Percentiles rank a stretch among this genome's conserved stretches.
phyloP scores from a whole-genome alignment of 805 yeast genomes.

The Metschnikowia borealis region DNA sequence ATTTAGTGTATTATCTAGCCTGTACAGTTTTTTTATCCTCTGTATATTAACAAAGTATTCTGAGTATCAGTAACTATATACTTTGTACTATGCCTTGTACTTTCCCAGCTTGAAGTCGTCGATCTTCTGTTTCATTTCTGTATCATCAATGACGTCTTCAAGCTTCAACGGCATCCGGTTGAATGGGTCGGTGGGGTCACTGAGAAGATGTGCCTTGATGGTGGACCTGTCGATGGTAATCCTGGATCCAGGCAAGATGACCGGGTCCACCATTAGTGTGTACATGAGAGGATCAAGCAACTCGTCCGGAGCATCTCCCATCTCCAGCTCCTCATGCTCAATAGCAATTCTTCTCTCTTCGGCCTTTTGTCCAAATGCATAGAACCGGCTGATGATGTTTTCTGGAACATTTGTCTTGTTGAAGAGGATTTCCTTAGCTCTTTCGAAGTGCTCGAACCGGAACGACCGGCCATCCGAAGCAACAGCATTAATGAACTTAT shows the following conservation, averaged over 20 bases:
- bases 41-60: too few relatives aligned
- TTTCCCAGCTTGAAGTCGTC: slow-evolving; percentile 50
- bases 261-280: slow-evolving; percentile 95
- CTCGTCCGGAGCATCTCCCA: slow-evolving; percentile 95
- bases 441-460: slow-evolving; percentile 55
- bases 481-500: slow-evolving; percentile 70
- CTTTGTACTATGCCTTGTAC: not conserved
- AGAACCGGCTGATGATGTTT: slow-evolving; percentile 48
- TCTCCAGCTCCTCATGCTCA: slow-evolving; percentile 79
- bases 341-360: slow-evolving; percentile 55
- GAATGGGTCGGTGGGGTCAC: slow-evolving; percentile 96
- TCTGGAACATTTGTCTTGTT: slow-evolving; percentile 48
- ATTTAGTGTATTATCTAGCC: too few relatives aligned
- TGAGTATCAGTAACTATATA: too few relatives aligned
- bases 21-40: too few relatives aligned
- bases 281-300: slow-evolving; percentile 96
- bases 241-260: slow-evolving; percentile 82
- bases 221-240: slow-evolving; percentile 86
- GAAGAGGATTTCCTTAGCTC: slow-evolving; percentile 66
- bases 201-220: slow-evolving; percentile 85
- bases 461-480: slow-evolving; percentile 93
- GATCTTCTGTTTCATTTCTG: slow-evolving; percentile 60
- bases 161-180: slow-evolving; percentile 86
- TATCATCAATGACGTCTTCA: slow-evolving; percentile 82
- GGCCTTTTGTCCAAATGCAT: slow-evolving; percentile 61